Base-by-base conservation (phyloP, 73 alveolate genomes). In the Urostyla sp. region DNA sequence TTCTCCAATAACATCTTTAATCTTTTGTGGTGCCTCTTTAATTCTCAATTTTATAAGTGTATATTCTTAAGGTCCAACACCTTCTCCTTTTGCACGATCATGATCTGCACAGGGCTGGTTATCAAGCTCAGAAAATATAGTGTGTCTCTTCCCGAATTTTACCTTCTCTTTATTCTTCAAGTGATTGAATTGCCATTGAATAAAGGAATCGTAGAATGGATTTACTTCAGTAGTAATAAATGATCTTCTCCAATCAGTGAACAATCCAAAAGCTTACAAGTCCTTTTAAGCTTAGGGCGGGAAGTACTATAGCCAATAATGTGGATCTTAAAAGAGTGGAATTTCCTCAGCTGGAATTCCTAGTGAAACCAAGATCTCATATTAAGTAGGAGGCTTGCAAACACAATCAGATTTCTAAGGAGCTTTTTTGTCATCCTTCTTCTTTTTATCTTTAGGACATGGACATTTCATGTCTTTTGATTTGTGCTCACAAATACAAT, bases 51-150 rank as follows among this genome's bases (percentile, higher is more conserved):
- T 97, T 53, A 97, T 94, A 82, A 94, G 74, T 21, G 99, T 97
- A 87, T 95, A 97, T 61, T 97, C 99, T 83, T 97, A 95, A 8
- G 99, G 99, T 24, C 90, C 94, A 40, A 96, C 96, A 21, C 98
- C 99, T 86, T 97, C 99, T 18, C 99, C 99, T 16, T 76, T 82
- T 46, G 83, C 36, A 63, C 99, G 85, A 58, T 97, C 99, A 61
- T 97, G 99, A 88, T 97, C 99, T 5, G 99, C 98, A 61, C 99
- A 97, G 16, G 97, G 96, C 72, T 95, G 97, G 43, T 85, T 94
- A 67, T 97, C 98, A 46, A 61, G 45, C 31, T 83, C 72, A 15
- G 99, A 91, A 93, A 83, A 97, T 54, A 97, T 91, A 4, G 99
- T 66, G 52, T 94, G 96, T 43, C 98, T 80, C 90, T 97, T 93